Evolutionary conservation across 1,284 basidiomycete species (phyloP), one percentile per base, ranked within the genome.

Genomic region (Porogramme epimiltina): DNA sequence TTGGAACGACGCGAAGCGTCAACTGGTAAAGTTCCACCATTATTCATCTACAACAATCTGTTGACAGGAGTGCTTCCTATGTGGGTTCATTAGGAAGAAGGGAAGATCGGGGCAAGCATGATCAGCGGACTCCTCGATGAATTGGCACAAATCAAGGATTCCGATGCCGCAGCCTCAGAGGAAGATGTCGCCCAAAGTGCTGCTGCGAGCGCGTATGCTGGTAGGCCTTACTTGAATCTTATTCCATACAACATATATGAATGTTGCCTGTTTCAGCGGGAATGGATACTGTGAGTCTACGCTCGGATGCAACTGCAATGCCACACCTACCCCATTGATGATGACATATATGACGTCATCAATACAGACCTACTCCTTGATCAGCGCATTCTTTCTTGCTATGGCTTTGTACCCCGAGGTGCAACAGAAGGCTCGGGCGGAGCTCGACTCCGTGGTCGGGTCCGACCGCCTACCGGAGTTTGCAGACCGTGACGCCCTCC

Each of bases 401-500:
- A 68, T 73, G 66, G 58, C 66, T 0, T 60, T 66, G 38, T 61
- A 68, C 42, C 73, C 71, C 0, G 70, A 73, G 4, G 62, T 70
- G 15, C 61, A 49, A 70, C 71, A 49, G 49, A 75, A 31, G 68
- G 74, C 57, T 33, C 60, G 16, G 66, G 73, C 19, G 56, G 73
- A 56, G 51, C 48, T 56, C 20, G 55, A 56, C n/a, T 42, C 55
- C 4, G 48, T 56, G 18, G 41, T 56, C 39, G 62, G 65, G 13
- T 42, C 51, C 2, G 64, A 70, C 33, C 60, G 73, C 16, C 58
- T 76, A 2, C 75, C 75, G 0, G 63, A 61, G 0, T 67, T 74
- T 25, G 61, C 62, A 4, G 75, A 78, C 45, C 52, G 68, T 6
- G 47, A 50, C 13, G 40, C 48, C 18, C 42, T 56, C 2, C 55